phyloP scores from a whole-genome alignment of 768 basidiomycete genomes.

The Boletus rex-veris region DNA sequence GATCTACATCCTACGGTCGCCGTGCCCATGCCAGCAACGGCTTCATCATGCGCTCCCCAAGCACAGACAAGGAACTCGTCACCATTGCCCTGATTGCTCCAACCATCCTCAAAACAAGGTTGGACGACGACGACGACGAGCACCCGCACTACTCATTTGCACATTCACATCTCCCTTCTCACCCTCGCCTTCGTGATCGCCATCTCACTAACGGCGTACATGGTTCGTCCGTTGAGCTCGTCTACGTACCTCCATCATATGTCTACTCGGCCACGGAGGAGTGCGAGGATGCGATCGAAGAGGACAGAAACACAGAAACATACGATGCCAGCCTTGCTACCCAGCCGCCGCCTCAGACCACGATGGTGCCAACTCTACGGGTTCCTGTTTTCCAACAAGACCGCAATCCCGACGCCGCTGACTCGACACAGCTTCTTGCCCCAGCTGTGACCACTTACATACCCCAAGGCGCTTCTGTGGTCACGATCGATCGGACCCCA shows the following conservation, averaged over 20 bases:
- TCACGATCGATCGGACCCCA: constrained; percentile 6
- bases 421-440: constrained; percentile 19
- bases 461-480: constrained; percentile 16
- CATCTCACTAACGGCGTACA: constrained; percentile 28
- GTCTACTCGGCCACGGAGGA: constrained; percentile 16
- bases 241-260: constrained; percentile 60
- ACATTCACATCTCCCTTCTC: constrained; percentile 11
- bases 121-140: constrained; percentile 48
- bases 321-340: constrained; percentile 14
- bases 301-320: constrained; percentile 18
- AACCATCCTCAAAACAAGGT: constrained; percentile 81
- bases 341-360: constrained; percentile 15
- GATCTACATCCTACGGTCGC: constrained; percentile 27
- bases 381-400: background rate
- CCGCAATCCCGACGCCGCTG: background rate
- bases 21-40: constrained; percentile 39
- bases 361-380: constrained; percentile 5
- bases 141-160: constrained; percentile 8
- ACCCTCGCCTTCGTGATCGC: constrained; percentile 1
- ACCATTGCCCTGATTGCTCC: constrained; percentile 75
- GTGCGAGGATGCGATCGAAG: constrained; percentile 18
- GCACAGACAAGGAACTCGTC: constrained; percentile 48
- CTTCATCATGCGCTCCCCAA: constrained; percentile 36
- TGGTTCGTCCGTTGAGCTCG: constrained; percentile 61
- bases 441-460: constrained; percentile 10